Conservation (phyloP, 345 rosid genomes). For the Populus tremula region DNA sequence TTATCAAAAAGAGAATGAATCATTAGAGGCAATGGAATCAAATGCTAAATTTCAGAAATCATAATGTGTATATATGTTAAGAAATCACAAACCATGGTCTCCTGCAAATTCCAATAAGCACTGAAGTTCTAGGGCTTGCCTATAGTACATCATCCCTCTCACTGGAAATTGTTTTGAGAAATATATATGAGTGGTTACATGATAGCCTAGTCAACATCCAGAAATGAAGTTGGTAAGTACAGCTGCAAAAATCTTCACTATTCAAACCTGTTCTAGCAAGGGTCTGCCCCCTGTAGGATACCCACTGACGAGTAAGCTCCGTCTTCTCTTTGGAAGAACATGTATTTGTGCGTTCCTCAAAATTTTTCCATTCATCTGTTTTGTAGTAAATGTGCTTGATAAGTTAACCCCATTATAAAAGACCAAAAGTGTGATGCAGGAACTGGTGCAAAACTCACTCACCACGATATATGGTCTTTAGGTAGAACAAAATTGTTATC, state of each 20-base stretch:
- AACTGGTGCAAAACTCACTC: slow-evolving; percentile 34
- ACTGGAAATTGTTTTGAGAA: slow-evolving; percentile 38
- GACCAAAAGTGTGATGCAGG: slow-evolving; percentile 10
- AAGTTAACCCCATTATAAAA: slow-evolving; percentile 9
- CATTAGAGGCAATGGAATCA: neutral
- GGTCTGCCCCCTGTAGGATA: slow-evolving; percentile 89
- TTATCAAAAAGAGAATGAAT: slow-evolving; percentile 9
- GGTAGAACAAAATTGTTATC: slow-evolving; percentile 68
- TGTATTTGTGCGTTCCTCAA: slow-evolving; percentile 42
- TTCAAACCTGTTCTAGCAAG: slow-evolving; percentile 83
- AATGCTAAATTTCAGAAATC: slow-evolving; percentile 2
- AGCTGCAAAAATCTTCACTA: neutral
- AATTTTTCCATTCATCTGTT: slow-evolving; percentile 89
- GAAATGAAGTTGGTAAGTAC: slow-evolving; percentile 3
- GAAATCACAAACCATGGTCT: slow-evolving; percentile 53
- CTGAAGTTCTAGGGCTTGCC: slow-evolving; percentile 72
- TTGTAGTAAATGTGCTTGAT: slow-evolving; percentile 16
- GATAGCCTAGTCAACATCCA: slow-evolving; percentile 11
- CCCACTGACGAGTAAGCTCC: slow-evolving; percentile 71
- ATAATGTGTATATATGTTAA: neutral
- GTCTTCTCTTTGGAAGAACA: slow-evolving; percentile 23
- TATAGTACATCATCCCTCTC: slow-evolving; percentile 98
- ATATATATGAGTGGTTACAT: slow-evolving; percentile 5
- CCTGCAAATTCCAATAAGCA: slow-evolving; percentile 60
- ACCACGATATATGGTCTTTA: slow-evolving; percentile 92